phyloP scores from a whole-genome alignment of 495 filamentous ascomycete genomes.

The Lasiosphaeria hispida region DNA sequence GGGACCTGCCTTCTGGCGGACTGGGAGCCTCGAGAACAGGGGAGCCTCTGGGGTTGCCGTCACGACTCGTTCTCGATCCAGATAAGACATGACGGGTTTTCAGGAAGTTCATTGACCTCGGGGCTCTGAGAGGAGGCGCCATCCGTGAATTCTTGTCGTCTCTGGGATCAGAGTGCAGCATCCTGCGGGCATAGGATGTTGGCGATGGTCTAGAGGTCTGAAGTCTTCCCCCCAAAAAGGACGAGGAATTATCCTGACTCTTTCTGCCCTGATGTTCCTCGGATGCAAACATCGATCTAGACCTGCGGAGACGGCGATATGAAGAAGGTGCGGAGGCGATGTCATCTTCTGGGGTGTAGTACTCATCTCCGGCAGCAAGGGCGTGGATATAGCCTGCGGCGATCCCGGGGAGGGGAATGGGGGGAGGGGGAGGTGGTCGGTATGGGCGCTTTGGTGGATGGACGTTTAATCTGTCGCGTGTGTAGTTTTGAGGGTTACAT shows the following conservation, averaged over 20 bases:
- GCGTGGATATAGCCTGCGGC: conserved; percentile 35
- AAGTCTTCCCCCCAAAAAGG: not conserved
- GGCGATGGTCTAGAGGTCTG: conserved; percentile 16
- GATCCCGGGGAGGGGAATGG: conserved; percentile 17
- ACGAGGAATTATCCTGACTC: conserved; percentile 11
- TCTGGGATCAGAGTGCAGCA: conserved; percentile 20
- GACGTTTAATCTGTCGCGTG: not conserved
- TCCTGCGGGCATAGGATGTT: conserved; percentile 13
- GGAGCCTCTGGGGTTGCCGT: conserved; percentile 35
- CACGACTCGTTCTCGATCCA: conserved; percentile 31
- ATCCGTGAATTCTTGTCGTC: conserved; percentile 6
- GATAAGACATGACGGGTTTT: conserved; percentile 35
- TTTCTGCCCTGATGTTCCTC: conserved; percentile 33
- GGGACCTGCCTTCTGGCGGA: conserved; percentile 4
- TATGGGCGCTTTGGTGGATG: not conserved
- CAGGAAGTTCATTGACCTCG: conserved; percentile 65
- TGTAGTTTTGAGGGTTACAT: conserved; percentile 9
- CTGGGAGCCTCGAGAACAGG: not conserved
- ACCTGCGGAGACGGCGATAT: conserved; percentile 68
- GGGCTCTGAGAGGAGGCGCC: conserved; percentile 32
- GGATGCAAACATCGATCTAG: conserved; percentile 68
- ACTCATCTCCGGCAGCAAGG: conserved; percentile 40
- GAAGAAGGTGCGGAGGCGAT: conserved; percentile 67
- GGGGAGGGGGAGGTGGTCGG: conserved; percentile 11
- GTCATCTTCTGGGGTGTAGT: conserved; percentile 58